A percentile compares a stretch with the other conserved stretches of the same genome.
These are phyloP conservation scores for Adansonia grandidieri DNA, from an alignment of 441 rosid genomes.

Conservation along the genomic window DNA sequence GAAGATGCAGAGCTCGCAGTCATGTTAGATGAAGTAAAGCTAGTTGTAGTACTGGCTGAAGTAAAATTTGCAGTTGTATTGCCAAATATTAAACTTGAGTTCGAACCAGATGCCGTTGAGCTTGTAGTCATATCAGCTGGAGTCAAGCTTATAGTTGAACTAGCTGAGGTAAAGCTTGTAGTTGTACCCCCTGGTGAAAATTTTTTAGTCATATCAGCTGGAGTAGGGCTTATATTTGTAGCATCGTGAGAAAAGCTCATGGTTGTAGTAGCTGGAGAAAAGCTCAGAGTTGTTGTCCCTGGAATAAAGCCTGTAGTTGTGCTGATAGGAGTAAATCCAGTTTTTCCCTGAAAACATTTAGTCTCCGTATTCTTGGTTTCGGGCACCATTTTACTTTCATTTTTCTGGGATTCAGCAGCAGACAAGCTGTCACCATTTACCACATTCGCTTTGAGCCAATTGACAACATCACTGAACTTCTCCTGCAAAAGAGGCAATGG, in stretches of 20 bases:
- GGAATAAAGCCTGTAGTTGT: conserved; percentile 40
- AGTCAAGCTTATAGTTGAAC: conserved; percentile 12
- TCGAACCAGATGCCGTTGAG: conserved; percentile 27
- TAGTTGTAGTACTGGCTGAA: conserved; percentile 1
- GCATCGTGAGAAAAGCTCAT: not conserved
- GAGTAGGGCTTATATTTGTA: not conserved
- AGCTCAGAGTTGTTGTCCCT: not conserved
- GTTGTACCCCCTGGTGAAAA: conserved; percentile 25
- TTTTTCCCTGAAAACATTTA: conserved; percentile 51
- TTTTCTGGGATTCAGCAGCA: conserved; percentile 42
- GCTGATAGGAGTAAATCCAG: conserved; percentile 37
- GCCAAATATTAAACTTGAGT: conserved; percentile 23
- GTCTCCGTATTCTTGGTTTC: conserved; percentile 49
- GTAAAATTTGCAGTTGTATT: conserved; percentile 8
- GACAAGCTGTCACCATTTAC: conserved; percentile 48
- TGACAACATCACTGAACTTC: conserved; percentile 86
- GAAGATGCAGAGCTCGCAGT: conserved; percentile 41
- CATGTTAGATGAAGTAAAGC: conserved; percentile 27
- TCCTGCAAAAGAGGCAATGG: conserved; percentile 50
- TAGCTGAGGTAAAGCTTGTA: conserved; percentile 10
- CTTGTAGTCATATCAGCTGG: conserved; percentile 30
- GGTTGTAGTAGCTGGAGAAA: not conserved
- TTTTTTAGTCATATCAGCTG: conserved; percentile 31
- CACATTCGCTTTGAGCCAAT: conserved; percentile 79
- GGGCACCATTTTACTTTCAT: conserved; percentile 51